Base-by-base conservation (phyloP, 2,329 filamentous ascomycete species). In the Chrysoporthe austroafricana region DNA sequence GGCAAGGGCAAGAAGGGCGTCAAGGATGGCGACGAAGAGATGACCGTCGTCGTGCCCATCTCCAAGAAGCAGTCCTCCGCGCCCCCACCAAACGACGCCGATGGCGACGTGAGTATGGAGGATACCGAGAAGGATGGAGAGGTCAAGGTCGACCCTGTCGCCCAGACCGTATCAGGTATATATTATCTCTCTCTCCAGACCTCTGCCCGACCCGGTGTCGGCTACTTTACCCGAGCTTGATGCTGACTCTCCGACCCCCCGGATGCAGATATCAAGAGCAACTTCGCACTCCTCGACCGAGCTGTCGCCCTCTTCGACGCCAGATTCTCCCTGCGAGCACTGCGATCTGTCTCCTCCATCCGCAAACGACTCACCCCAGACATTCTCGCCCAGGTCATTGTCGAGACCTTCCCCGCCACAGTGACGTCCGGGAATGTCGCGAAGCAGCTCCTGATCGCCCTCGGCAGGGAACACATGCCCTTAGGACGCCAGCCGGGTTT, bases 331-430 rank as follows among this genome's bases (percentile, higher is more conserved):
- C 91, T 99, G 71, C 89, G 96, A 77, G 96, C 96, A 70, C 88
- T 99, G 71, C 91, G 96, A 75, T 97, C 94, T 74, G 97, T 98
- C 82, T 97, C 96, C 52, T 94, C 94, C 66, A 90, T 98, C 78
- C 93, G 96, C 79, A 98, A 98, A 85, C 89, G 93, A 73, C 86
- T 97, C 73, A 92, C 90, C 16, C 87, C 92, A 68, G 92, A 95
- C 73, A 90, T 97, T 73, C 85, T 97, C 73, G 88, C 90, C 62
- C 89, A 92, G 79, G 91, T 91, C 75, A 91, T 97, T 76, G 88
- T 89, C 73, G 90, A 96, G 74, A 94, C 91, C 54, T 97, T 94
- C 79, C 85, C 90, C 66, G 82, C 86, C 34, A 83, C 82, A 61
- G 81, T 81, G 60, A 79, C 86, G 66, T 90, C 90, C 50, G 90